Percentiles rank a stretch among this genome's conserved stretches.
These are phyloP conservation scores for Neopestalotiopsis sp. DNA, from an alignment of 2,329 filamentous ascomycete genomes.

Conservation along the genomic window DNA sequence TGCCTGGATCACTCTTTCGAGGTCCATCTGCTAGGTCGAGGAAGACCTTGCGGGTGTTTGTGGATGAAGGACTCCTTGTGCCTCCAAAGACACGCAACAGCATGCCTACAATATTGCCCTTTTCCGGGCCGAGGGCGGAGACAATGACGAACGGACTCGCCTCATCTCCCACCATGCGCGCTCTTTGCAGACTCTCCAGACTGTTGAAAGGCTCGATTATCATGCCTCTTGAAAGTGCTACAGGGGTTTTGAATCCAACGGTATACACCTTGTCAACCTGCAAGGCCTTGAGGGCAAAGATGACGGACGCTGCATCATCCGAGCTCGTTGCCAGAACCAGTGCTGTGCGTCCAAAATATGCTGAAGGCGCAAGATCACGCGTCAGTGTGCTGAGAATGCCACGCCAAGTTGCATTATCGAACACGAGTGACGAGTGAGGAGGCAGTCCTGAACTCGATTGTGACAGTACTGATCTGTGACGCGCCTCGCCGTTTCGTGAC, in stretches of 20 bases:
- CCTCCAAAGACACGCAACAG: slow-evolving; percentile 74
- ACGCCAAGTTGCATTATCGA: slow-evolving; percentile 86
- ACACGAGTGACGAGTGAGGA: slow-evolving; percentile 64
- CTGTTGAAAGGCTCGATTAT: slow-evolving; percentile 81
- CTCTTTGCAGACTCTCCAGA: slow-evolving; percentile 66
- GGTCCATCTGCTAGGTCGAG: slow-evolving; percentile 76
- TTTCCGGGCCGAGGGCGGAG: slow-evolving; percentile 78
- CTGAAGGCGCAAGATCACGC: slow-evolving; percentile 81
- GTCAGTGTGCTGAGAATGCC: slow-evolving; percentile 83
- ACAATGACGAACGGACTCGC: slow-evolving; percentile 80
- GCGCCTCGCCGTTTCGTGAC: slow-evolving; percentile 40
- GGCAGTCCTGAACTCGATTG: slow-evolving; percentile 41
- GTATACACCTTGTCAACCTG: slow-evolving; percentile 82
- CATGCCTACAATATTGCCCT: slow-evolving; percentile 79
- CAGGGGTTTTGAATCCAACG: slow-evolving; percentile 75
- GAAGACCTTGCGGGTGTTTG: slow-evolving; percentile 66
- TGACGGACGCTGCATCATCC: slow-evolving; percentile 77
- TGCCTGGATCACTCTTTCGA: slow-evolving; percentile 71
- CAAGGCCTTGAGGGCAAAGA: slow-evolving; percentile 80
- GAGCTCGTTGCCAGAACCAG: slow-evolving; percentile 76
- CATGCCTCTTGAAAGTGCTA: slow-evolving; percentile 67
- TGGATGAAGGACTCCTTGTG: slow-evolving; percentile 36
- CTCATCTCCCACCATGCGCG: slow-evolving; percentile 53
- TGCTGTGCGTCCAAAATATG: slow-evolving; percentile 77
- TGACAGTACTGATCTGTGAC: slow-evolving; percentile 17